A percentile compares a stretch with the other conserved stretches of the same genome.
Evolutionary conservation across 768 basidiomycete genomes (phyloP).

Genomic region (Gyrodon lividus): DNA sequence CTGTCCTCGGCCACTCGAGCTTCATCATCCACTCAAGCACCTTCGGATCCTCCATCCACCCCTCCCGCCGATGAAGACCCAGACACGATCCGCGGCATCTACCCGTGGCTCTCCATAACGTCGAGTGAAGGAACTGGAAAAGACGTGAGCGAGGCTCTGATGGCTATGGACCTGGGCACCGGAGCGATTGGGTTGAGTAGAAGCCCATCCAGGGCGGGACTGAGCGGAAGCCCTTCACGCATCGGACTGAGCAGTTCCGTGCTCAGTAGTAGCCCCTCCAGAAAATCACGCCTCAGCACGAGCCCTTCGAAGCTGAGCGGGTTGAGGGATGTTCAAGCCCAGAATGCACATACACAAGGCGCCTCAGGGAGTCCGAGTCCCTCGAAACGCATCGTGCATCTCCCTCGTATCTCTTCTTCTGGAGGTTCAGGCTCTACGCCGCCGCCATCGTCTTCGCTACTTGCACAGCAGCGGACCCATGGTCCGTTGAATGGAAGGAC

Average conservation of each 20-base stretch:
- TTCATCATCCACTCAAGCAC: constrained; percentile 8
- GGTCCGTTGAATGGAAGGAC: background rate
- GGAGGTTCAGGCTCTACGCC: constrained; percentile 9
- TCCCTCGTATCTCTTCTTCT: constrained; percentile 19
- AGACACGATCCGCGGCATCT: constrained; percentile 14
- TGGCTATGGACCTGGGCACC: constrained; percentile 38
- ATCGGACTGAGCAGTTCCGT: constrained; percentile 8
- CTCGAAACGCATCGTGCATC: constrained; percentile 16
- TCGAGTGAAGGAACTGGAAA: constrained; percentile 15
- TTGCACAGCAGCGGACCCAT: background rate
- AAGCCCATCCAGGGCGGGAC: constrained; percentile 23
- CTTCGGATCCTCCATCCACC: constrained; percentile 21
- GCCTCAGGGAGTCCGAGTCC: constrained; percentile 20
- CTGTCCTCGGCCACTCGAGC: constrained; percentile 7
- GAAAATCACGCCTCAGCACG: constrained; percentile 23
- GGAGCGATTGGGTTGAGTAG: constrained; percentile 14
- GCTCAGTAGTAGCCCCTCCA: constrained; percentile 14
- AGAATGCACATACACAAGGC: background rate
- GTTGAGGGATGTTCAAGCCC: constrained; percentile 13
- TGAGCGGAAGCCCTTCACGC: constrained; percentile 22
- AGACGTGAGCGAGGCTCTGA: constrained; percentile 31
- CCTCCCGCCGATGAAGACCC: constrained; percentile 14
- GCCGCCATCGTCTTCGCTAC: constrained; percentile 5
- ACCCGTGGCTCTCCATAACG: constrained; percentile 32
- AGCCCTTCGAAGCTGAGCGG: constrained; percentile 22